These are phyloP conservation scores for Amanita polypyramis DNA, from an alignment of 768 basidiomycete genomes.

Conservation along the genomic window DNA sequence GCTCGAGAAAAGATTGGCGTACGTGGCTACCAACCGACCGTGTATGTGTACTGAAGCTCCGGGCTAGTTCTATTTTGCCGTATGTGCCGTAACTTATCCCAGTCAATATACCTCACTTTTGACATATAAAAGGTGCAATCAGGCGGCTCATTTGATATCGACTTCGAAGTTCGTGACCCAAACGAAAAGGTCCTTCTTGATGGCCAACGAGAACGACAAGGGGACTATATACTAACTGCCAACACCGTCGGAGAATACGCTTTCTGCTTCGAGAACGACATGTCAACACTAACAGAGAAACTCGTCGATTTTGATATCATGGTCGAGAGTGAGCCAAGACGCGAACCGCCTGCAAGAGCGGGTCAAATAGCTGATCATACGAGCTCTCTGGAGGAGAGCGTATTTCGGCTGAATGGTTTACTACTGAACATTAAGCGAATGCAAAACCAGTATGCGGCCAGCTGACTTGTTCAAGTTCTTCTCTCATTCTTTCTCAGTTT, in stretches of 20 bases:
- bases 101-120: neutral
- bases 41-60: slow-evolving; percentile 8
- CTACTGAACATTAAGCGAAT: slow-evolving; percentile 84
- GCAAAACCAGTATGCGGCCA: slow-evolving; percentile 72
- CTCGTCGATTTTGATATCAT: slow-evolving; percentile 94
- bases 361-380: slow-evolving; percentile 90
- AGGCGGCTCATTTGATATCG: slow-evolving; percentile 93
- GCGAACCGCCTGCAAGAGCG: slow-evolving; percentile 81
- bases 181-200: slow-evolving; percentile 81
- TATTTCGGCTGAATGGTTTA: slow-evolving; percentile 83
- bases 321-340: slow-evolving; percentile 94
- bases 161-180: slow-evolving; percentile 89
- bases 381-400: slow-evolving; percentile 87
- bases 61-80: slow-evolving; percentile 92
- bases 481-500: slow-evolving; percentile 40
- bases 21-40: slow-evolving; percentile 18
- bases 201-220: slow-evolving; percentile 83
- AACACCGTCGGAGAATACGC: slow-evolving; percentile 85
- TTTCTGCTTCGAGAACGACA: slow-evolving; percentile 98
- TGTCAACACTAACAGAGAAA: slow-evolving; percentile 89
- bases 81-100: slow-evolving; percentile 29
- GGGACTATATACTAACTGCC: slow-evolving; percentile 95
- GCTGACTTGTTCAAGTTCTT: neutral
- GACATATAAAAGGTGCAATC: slow-evolving; percentile 67
- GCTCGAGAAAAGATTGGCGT: slow-evolving; percentile 86